These are phyloP conservation scores for Kickxella alabastrina DNA, from an alignment of 192 early-diverging fungal genomes.

Conservation along the genomic window DNA sequence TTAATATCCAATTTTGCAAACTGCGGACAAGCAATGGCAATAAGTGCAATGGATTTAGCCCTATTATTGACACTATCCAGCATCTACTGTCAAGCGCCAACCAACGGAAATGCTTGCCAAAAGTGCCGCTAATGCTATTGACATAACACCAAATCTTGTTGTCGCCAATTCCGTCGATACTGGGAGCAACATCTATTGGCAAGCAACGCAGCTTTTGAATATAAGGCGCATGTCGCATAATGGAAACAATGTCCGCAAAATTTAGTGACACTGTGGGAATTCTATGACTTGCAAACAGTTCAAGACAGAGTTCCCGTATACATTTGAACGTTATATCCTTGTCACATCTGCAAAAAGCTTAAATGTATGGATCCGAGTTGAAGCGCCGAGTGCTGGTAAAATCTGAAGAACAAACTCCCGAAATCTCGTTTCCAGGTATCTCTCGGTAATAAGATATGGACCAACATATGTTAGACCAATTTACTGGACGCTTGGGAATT, in stretches of 20 bases:
- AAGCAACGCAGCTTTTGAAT: background rate
- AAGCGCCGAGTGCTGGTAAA: too few species aligned
- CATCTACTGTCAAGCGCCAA: too few species aligned
- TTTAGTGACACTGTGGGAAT: background rate
- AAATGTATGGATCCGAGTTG: background rate
- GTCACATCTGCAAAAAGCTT: background rate
- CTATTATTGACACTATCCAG: too few species aligned
- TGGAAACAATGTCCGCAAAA: background rate
- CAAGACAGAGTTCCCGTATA: background rate
- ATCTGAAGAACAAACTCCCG: too few species aligned
- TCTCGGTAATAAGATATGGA: background rate
- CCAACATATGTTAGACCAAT: background rate
- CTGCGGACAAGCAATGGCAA: too few species aligned
- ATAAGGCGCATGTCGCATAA: background rate
- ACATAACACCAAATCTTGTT: too few species aligned
- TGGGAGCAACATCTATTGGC: background rate
- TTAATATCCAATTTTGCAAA: too few species aligned
- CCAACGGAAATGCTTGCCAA: too few species aligned
- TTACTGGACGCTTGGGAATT: background rate
- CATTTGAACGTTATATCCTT: background rate
- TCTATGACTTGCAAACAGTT: background rate
- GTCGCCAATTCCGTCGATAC: background rate
- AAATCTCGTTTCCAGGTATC: too few species aligned
- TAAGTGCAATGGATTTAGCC: too few species aligned
- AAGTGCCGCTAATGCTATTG: too few species aligned